A percentile compares a stretch with the other conserved stretches of the same genome.
phyloP scores from a whole-genome alignment of 805 yeast genomes.

The Isabelozyma heimii region DNA sequence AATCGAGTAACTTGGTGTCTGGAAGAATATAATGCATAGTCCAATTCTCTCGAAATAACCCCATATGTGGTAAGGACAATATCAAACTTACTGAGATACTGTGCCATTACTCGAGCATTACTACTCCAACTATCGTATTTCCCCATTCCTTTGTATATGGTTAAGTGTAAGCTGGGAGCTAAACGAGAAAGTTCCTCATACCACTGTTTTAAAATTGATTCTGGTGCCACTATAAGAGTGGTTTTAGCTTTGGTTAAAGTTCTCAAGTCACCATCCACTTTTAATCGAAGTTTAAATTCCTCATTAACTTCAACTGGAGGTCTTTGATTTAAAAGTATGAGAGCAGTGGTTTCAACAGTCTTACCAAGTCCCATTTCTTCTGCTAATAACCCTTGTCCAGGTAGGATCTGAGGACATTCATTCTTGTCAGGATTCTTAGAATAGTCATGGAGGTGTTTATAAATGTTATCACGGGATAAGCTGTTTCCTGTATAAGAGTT shows the following conservation, averaged over 20 bases:
- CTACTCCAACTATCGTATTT: slow-evolving; percentile 23
- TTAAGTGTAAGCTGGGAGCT: slow-evolving; percentile 60
- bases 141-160: slow-evolving; percentile 59
- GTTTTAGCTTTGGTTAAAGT: slow-evolving; percentile 55
- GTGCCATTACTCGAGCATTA: slow-evolving; percentile 45
- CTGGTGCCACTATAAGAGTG: slow-evolving; percentile 83
- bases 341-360: slow-evolving; percentile 77
- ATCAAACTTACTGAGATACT: slow-evolving; percentile 61
- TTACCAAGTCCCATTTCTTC: slow-evolving; percentile 99
- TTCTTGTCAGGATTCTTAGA: slow-evolving; percentile 14
- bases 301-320: slow-evolving; percentile 30
- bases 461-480: slow-evolving; percentile 27
- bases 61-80: slow-evolving; percentile 78
- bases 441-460: slow-evolving; percentile 25
- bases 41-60: slow-evolving; percentile 70
- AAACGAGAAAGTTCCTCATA: slow-evolving; percentile 59
- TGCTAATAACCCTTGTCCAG: slow-evolving; percentile 68
- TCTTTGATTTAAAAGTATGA: slow-evolving; percentile 62
- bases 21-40: slow-evolving; percentile 73
- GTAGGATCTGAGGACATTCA: slow-evolving; percentile 26
- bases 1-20: slow-evolving; percentile 42
- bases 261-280: slow-evolving; percentile 41
- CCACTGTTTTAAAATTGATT: slow-evolving; percentile 85
- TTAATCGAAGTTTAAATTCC: slow-evolving; percentile 22
- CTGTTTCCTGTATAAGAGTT: slow-evolving; percentile 52